Evolutionary conservation across 2,329 filamentous ascomycete species (phyloP), one percentile per base, ranked within the genome.

Genomic region (Diaporthe humulicola): DNA sequence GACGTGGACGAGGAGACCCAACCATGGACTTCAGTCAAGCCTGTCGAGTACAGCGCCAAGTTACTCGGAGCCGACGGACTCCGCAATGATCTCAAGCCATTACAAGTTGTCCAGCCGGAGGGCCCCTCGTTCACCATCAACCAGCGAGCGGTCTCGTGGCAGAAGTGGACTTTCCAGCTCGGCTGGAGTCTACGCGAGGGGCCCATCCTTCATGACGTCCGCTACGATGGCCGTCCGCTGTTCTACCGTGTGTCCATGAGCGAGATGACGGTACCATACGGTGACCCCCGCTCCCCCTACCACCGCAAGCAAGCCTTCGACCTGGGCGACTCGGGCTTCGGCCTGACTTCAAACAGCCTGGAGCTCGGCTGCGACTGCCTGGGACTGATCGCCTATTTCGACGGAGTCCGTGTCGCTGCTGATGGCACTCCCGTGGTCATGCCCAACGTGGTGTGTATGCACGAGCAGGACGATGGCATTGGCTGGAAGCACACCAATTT

Each of bases 151-250:
- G 30, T 57, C 30, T 57, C 54, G 9, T 57, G 54, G 54, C 54
- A 57, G 54, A 57, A 57, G 30, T 57, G 54, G 54, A 57, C 54
- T 57, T 57, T 57, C 30, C 54, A 57, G 12, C 54, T 57, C 30
- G 54, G 54, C 30, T 57, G 54, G 54, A 57, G 54, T 19, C 54
- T 57, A 4, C 54, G 54, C 54, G 54, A 57, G 54, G 54, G 54
- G 4, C 28, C 54, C 54, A 57, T 57, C 54, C 54, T 57, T 30
- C 54, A 57, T 30, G 54, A 57, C n/a, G 54, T 57, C 9, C 54
- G 54, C 54, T 57, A 57, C 28, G 52, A 56, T 33, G 52, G 28
- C 2, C 52, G 52, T 4, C 17, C 52, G 15, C 52, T 56, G 7
- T 56, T 56, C 52, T 56, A 56, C 52, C 52, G 52, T 28, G 52